Evolutionary conservation across 805 yeast species (phyloP).

Genomic region (Wickerhamomyces canadensis): DNA sequence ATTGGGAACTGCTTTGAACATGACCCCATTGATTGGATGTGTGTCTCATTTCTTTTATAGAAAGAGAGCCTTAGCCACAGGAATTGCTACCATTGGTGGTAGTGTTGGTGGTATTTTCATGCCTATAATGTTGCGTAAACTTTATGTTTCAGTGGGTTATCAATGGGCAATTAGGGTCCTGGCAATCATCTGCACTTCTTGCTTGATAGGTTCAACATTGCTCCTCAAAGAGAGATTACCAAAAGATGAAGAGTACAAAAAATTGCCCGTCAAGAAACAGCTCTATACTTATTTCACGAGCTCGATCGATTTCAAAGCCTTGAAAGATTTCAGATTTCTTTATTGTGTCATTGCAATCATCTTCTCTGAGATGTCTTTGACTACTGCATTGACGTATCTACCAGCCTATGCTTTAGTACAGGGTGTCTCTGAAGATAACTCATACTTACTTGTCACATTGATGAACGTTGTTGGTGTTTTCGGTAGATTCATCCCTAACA

Average conservation of each 20-base stretch:
- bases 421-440: constrained; percentile 22
- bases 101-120: constrained; percentile 54
- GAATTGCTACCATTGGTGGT: constrained; percentile 48
- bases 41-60: constrained; percentile 61
- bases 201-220: constrained; percentile 30
- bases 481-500: constrained; percentile 30
- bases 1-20: constrained; percentile 51
- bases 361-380: constrained; percentile 40
- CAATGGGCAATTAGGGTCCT: constrained; percentile 55
- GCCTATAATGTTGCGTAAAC: constrained; percentile 46
- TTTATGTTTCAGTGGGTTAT: constrained; percentile 47
- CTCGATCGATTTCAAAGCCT: constrained; percentile 31
- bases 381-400: constrained; percentile 41
- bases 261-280: constrained; percentile 22
- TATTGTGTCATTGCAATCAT: constrained; percentile 37
- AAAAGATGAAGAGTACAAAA: constrained; percentile 26
- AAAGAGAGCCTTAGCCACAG: constrained; percentile 53
- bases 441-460: constrained; percentile 38
- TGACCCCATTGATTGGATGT: constrained; percentile 57
- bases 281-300: constrained; percentile 12
- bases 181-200: constrained; percentile 40
- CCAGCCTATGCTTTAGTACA: constrained; percentile 37
- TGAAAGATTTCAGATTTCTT: constrained; percentile 39
- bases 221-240: constrained; percentile 39
- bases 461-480: constrained; percentile 29